Conservation (phyloP, 257 asterid genomes). For the Vinca minor region DNA sequence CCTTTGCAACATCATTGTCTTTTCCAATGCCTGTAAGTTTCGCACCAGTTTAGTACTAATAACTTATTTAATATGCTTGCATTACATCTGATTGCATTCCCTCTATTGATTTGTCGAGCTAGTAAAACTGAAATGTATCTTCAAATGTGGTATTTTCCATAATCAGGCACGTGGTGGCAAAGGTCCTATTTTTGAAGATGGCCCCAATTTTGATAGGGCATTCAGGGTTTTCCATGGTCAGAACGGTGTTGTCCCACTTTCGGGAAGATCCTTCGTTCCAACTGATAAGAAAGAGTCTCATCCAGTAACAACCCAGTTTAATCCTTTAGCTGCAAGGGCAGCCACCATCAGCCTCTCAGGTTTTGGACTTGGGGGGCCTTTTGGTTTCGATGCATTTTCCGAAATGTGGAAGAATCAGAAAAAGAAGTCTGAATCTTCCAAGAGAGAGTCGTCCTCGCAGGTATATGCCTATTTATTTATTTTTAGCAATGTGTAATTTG, state of each 20-base stretch:
- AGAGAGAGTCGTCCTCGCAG: constrained; percentile 58
- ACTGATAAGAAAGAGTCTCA: constrained; percentile 40
- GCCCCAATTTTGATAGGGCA: constrained; percentile 81
- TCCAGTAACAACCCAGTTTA: constrained; percentile 48
- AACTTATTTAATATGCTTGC: background rate
- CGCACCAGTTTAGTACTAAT: background rate
- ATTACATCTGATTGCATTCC: background rate
- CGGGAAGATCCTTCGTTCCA: constrained; percentile 40
- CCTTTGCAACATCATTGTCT: constrained; percentile 56
- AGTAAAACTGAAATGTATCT: background rate
- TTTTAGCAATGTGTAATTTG: background rate
- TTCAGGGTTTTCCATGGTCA: constrained; percentile 93
- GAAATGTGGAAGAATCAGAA: constrained; percentile 52
- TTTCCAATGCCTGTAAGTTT: constrained; percentile 54
- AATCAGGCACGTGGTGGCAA: constrained; percentile 50
- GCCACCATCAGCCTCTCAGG: constrained; percentile 83
- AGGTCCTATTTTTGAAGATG: constrained; percentile 97
- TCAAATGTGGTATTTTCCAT: constrained; percentile 1
- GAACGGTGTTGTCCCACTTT: constrained; percentile 82
- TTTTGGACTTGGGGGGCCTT: constrained; percentile 83
- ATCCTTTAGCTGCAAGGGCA: constrained; percentile 90
- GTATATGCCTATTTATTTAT: constrained; percentile 20
- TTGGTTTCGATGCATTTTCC: constrained; percentile 76
- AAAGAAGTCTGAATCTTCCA: constrained; percentile 49
- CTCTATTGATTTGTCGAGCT: constrained; percentile 4